Evolutionary conservation across 2,329 filamentous ascomycete genomes (phyloP), one percentile per base, ranked within the genome.

Genomic region (Cercospora citrullina): DNA sequence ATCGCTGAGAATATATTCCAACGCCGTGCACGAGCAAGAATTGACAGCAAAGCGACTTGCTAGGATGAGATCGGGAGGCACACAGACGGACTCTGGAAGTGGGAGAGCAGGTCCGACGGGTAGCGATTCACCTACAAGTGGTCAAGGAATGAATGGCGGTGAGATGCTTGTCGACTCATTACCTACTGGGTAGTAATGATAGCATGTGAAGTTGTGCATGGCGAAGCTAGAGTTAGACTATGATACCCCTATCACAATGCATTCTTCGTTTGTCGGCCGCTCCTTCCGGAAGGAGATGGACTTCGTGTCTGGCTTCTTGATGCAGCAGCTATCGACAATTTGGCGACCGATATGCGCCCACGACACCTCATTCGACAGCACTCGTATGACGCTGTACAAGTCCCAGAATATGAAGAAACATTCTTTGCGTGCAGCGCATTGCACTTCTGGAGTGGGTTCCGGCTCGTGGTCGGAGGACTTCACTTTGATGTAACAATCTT

Each of bases 1-100:
- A 1, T 77, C 77, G 10, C 67, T 84, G 66, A 77, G 79, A 63
- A 78, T 81, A 65, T 78, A 78, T 53, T 80, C 77, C 45, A 81
- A 80, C 60, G 75, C 79, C 33, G 74, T 76, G 55, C 79, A 81
- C 53, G 77, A 80, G 45, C 72, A 78, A 58, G 78, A 80, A 65
- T 74, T 80, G 60, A 78, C 80, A 66, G 77, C 76, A 68, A 82
- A 80, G 74, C 76, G 78, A 63, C 72, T 72, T 57, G 71, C 76
- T 5, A 75, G 75, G n/a, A 73, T 72, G 71, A 71, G 68, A 59
- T 66, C 65, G 57, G 70, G 70, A 18, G 69, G 72, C 4, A 73
- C 73, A 58, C 73, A 77, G 70, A 76, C 73, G 8, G 74, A 76
- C 10, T 60, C 63, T 36, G 60, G 60, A 18, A 63, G 36, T 33